phyloP scores from a whole-genome alignment of 2,329 filamentous ascomycete species.

The Orbilia ellipsospora region DNA sequence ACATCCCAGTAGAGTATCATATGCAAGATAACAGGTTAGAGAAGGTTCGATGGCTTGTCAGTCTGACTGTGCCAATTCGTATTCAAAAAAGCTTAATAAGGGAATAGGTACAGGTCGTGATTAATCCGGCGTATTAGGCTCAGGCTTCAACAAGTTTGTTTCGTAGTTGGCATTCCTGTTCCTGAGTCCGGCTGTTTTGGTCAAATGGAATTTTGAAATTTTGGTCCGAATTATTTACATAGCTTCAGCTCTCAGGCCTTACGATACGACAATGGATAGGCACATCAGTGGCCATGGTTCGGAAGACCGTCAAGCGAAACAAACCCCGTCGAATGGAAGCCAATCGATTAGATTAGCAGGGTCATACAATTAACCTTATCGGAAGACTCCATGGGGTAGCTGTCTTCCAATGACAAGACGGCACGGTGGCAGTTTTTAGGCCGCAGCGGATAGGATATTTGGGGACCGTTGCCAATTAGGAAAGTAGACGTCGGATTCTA shows the following conservation, averaged over 20 bases:
- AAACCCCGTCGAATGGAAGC: slow-evolving; percentile 25
- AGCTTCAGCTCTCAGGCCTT: not conserved
- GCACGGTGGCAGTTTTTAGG: slow-evolving; percentile 38
- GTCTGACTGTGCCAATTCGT: slow-evolving; percentile 6
- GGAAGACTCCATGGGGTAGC: not conserved
- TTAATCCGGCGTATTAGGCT: too few relatives aligned
- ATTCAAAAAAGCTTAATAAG: not conserved
- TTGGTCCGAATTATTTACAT: slow-evolving; percentile 15
- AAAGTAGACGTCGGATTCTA: slow-evolving; percentile 42
- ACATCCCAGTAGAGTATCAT: slow-evolving; percentile 35
- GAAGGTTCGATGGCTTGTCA: slow-evolving; percentile 41
- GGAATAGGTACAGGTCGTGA: not conserved
- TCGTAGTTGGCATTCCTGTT: too few relatives aligned
- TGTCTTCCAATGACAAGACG: slow-evolving; percentile 7
- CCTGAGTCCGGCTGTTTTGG: too few relatives aligned
- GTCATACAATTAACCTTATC: slow-evolving; percentile 25
- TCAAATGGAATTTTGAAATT: not conserved
- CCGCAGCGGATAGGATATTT: slow-evolving; percentile 36
- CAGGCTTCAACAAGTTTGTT: too few relatives aligned
- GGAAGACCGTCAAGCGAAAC: slow-evolving; percentile 35
- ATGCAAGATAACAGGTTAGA: slow-evolving; percentile 49
- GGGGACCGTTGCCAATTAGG: slow-evolving; percentile 41
- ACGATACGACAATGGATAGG: slow-evolving; percentile 38
- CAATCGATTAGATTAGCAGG: slow-evolving; percentile 31
- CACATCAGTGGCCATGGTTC: slow-evolving; percentile 41